phyloP scores from a whole-genome alignment of 2,329 filamentous ascomycete species.

The Bipolaris gigantea region DNA sequence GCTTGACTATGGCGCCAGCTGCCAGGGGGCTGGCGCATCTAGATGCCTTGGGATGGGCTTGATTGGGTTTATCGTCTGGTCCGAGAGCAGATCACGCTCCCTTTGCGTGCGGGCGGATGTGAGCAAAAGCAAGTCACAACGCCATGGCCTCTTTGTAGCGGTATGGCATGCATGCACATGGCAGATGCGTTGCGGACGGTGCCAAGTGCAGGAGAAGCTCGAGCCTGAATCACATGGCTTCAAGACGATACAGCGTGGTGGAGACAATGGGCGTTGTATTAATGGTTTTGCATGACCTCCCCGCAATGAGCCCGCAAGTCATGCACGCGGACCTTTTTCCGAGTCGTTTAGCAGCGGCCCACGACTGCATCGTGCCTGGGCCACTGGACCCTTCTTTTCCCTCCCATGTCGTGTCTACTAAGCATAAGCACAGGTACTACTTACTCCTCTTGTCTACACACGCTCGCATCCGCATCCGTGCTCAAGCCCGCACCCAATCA shows the following conservation, averaged over 20 bases:
- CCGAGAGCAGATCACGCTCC: not conserved
- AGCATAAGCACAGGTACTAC: no score
- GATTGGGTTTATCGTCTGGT: not conserved
- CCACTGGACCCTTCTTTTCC: constrained; percentile 2
- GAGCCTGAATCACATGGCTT: constrained; percentile 29
- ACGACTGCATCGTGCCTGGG: constrained; percentile 6
- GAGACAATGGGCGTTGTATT: constrained; percentile 12
- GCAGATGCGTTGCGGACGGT: constrained; percentile 1
- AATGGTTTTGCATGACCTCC: constrained; percentile 13
- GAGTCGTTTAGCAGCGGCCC: constrained; percentile 1
- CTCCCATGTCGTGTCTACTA: no score
- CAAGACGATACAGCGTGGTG: constrained; percentile 14
- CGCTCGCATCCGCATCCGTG: not conserved
- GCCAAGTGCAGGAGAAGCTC: constrained; percentile 6
- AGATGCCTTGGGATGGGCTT: not conserved
- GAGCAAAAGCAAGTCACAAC: constrained; percentile 26
- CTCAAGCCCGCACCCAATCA: not conserved
- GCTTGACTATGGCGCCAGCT: constrained; percentile 1
- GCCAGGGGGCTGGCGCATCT: not conserved
- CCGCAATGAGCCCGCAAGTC: not conserved
- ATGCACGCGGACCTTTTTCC: constrained; percentile 1
- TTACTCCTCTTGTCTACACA: no score
- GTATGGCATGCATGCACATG: constrained; percentile 3
- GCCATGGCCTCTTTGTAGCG: constrained; percentile 20
- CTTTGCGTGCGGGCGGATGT: not conserved